A percentile compares a stretch with the other conserved stretches of the same genome.
These are phyloP conservation scores for Solanum bukasovii DNA, from an alignment of 257 asterid species.

Conservation along the genomic window DNA sequence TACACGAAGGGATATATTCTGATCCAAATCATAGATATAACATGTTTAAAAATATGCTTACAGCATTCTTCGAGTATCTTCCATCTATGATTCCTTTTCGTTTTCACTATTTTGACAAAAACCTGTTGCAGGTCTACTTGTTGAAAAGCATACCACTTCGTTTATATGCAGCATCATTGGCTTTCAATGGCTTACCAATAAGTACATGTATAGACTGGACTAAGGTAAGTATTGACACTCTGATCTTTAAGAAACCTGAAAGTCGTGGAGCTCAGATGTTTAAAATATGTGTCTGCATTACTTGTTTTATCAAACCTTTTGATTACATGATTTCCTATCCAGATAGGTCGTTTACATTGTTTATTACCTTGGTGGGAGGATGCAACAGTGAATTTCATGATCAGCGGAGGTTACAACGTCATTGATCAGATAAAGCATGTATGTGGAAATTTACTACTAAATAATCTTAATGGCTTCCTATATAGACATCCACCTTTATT, in stretches of 20 bases:
- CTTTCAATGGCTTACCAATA: slow-evolving; percentile 43
- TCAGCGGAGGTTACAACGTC: slow-evolving; percentile 80
- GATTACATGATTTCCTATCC: background rate
- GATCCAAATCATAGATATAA: background rate
- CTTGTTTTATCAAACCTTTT: background rate
- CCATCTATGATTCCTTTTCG: background rate
- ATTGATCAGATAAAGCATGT: slow-evolving; percentile 44
- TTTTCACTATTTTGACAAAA: background rate
- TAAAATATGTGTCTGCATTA: background rate
- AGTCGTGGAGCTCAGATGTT: background rate
- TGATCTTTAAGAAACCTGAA: background rate
- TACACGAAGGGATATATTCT: background rate
- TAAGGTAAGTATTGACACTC: slow-evolving; percentile 37
- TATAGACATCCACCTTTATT: background rate
- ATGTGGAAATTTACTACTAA: background rate
- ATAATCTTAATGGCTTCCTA: background rate
- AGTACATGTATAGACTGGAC: slow-evolving; percentile 66
- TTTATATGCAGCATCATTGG: slow-evolving; percentile 45
- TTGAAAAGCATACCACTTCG: slow-evolving; percentile 66
- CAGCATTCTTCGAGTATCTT: background rate
- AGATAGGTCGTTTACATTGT: slow-evolving; percentile 87
- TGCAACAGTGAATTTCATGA: slow-evolving; percentile 84
- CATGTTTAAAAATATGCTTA: background rate
- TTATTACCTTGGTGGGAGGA: slow-evolving; percentile 94
- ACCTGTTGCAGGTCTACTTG: slow-evolving; percentile 40